Conservation (phyloP, 2,329 filamentous ascomycete genomes). For the Emydomyces testavorans region DNA sequence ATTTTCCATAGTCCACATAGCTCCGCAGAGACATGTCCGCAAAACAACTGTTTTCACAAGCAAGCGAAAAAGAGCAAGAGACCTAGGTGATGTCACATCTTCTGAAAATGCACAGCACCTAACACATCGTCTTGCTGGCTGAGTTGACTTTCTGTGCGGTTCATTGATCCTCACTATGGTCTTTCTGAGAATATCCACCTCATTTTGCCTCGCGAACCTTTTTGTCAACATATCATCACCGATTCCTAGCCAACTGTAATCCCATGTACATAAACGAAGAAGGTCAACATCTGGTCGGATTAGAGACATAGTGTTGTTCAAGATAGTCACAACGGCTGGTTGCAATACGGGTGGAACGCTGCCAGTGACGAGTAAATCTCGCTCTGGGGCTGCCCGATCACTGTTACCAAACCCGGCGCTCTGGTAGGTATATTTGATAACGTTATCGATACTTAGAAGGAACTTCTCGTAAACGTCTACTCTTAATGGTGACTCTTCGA, state of each 20-base stretch:
- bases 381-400: constrained; percentile 41
- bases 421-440: constrained; percentile 50
- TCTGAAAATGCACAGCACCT: constrained; percentile 57
- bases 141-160: constrained; percentile 11
- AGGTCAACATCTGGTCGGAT: constrained; percentile 53
- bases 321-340: constrained; percentile 38
- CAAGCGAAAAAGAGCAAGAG: constrained; percentile 28
- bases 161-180: constrained; percentile 14
- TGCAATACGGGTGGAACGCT: constrained; percentile 42
- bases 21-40: constrained; percentile 32
- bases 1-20: constrained; percentile 31
- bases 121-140: constrained; percentile 42
- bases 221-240: constrained; percentile 47
- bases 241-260: constrained; percentile 59
- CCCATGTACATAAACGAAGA: constrained; percentile 58
- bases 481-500: constrained; percentile 45
- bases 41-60: constrained; percentile 29
- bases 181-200: constrained; percentile 49
- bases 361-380: constrained; percentile 43
- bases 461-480: constrained; percentile 53
- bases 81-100: constrained; percentile 39
- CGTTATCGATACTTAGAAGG: constrained; percentile 52
- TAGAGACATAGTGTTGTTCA: constrained; percentile 42
- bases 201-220: constrained; percentile 49
- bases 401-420: constrained; percentile 34